Evolutionary conservation across 768 basidiomycete species (phyloP), one percentile per base, ranked within the genome.

Genomic region (Amanita polypyramis): DNA sequence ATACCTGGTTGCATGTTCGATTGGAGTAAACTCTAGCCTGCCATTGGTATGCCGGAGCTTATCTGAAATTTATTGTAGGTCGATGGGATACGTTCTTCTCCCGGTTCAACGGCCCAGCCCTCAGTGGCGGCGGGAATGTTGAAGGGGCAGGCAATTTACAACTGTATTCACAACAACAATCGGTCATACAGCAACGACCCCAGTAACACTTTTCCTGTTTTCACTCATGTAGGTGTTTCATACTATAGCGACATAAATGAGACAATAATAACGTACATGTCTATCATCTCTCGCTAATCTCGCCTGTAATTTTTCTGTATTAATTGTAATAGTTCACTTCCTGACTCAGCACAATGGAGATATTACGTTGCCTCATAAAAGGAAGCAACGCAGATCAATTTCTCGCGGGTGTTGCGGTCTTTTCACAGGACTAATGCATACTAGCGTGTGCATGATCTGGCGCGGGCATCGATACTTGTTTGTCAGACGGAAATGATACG

Each of bases 1-100:
- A 78, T 91, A 45, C 88, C 88, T 36, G 82, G 80, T 3, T 74
- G 77, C 15, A 89, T 91, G 85, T 91, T 88, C 63, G 86, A 90
- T 62, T 91, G 85, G 85, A 77, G 86, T 87, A 56, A 55, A 71
- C 68, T 19, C 12, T 44, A 43, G 33, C 35, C 41, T 43, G 14
- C 19, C 36, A 19, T 44, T 45, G 25, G 12, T 19, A 48, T 37
- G 20, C 34, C 29, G 47, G 35, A 21, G 45, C 17, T 30, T 41
- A 53, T 53, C 25, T 43, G 17, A 21, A 23, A 45, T 19, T 36
- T 41, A 6, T 45, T 51, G 43, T 59, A 89, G 86, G 78, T 37
- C 85, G 87, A 69, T 89, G 86, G 86, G 86, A 88, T 44, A 78
- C 70, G 27, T 89, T 86, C 66, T 89, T 90, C 62, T 68, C 82